phyloP scores from a whole-genome alignment of 345 rosid genomes.

The Arabis hirsuta region DNA sequence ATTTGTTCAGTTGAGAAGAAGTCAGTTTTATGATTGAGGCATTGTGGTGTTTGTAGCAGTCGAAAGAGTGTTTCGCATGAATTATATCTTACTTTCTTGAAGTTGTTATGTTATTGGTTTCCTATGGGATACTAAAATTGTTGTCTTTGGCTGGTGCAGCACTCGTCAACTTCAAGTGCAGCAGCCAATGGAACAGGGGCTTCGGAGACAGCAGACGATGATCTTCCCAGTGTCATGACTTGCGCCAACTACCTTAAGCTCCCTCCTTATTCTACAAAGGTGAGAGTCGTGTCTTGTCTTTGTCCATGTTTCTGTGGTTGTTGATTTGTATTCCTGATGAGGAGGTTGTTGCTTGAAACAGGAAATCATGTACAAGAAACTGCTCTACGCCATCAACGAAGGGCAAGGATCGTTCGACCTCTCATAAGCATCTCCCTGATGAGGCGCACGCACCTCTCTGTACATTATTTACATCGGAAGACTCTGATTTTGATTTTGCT shows the following conservation, averaged over 20 bases:
- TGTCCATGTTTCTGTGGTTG: neutral
- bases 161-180: constrained; percentile 71
- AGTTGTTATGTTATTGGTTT: neutral
- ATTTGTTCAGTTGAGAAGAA: neutral
- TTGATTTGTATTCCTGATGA: constrained; percentile 20
- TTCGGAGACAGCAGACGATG: constrained; percentile 88
- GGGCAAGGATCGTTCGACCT: constrained; percentile 99
- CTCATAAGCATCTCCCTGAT: constrained; percentile 54
- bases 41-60: neutral
- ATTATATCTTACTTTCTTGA: neutral
- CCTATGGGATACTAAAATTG: constrained; percentile 8
- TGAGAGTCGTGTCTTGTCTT: constrained; percentile 28
- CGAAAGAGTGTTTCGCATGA: neutral
- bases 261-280: constrained; percentile 98
- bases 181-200: constrained; percentile 73
- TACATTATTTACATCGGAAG: constrained; percentile 31
- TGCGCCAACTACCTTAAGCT: constrained; percentile 99
- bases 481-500: constrained; percentile 29
- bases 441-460: constrained; percentile 7
- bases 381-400: constrained; percentile 89
- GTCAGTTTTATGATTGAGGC: neutral
- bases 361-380: constrained; percentile 96
- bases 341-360: constrained; percentile 44
- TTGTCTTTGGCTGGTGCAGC: constrained; percentile 65
- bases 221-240: constrained; percentile 98